phyloP scores from a whole-genome alignment of 1,284 basidiomycete species.

The Kalmanozyma brasiliensis region DNA sequence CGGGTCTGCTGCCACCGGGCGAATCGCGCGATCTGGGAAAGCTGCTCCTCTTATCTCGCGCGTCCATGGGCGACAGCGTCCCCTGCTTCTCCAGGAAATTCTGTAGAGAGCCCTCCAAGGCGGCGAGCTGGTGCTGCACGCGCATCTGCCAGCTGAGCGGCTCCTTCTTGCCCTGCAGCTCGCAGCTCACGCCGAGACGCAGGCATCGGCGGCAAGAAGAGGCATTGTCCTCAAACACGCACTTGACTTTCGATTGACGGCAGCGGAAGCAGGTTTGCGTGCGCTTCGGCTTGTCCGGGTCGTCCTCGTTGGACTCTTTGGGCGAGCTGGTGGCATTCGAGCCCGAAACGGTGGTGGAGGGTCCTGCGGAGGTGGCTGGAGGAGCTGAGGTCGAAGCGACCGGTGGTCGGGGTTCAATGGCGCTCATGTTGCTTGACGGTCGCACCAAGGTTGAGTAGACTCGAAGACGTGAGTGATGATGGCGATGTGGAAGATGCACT shows the following conservation, averaged over 20 bases:
- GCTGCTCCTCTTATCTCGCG: conserved; percentile 7
- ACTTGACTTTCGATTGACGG: conserved; percentile 39
- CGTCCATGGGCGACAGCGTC: neutral
- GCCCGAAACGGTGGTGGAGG: neutral
- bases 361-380: conserved; percentile 1
- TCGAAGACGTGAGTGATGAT: too few species aligned
- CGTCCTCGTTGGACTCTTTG: conserved; percentile 25
- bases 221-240: conserved; percentile 29
- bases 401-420: neutral
- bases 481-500: too few species aligned
- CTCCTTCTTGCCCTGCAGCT: conserved; percentile 36
- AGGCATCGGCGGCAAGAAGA: conserved; percentile 25
- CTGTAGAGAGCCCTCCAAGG: conserved; percentile 28
- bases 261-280: conserved; percentile 40
- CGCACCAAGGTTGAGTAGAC: too few species aligned
- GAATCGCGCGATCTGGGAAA: conserved; percentile 17
- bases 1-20: neutral
- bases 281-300: conserved; percentile 26
- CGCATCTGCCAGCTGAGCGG: conserved; percentile 41
- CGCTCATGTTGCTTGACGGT: conserved; percentile 1
- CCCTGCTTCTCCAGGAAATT: conserved; percentile 31
- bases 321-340: conserved; percentile 18
- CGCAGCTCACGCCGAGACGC: conserved; percentile 28
- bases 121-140: conserved; percentile 38
- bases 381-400: conserved; percentile 4